phyloP scores from a whole-genome alignment of 768 basidiomycete genomes.

The Mycena polygramma region DNA sequence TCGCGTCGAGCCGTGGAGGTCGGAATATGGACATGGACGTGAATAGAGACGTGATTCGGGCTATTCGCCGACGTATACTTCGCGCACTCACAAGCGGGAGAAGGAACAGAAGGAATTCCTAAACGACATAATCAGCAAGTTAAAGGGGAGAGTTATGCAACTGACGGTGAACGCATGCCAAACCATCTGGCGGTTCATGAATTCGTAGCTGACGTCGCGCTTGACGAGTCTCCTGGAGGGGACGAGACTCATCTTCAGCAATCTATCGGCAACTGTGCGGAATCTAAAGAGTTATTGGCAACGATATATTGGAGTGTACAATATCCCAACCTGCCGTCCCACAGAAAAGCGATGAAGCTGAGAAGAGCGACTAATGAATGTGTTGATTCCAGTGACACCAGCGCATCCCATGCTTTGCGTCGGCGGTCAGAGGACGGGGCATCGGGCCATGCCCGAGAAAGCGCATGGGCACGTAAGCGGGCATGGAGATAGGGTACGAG shows the following conservation, averaged over 20 bases:
- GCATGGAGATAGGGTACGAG: slow-evolving; percentile 84
- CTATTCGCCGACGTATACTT: slow-evolving; percentile 69
- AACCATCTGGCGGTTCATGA: slow-evolving; percentile 99
- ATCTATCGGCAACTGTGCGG: slow-evolving; percentile 84
- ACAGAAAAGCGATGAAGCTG: slow-evolving; percentile 89
- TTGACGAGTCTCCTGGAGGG: slow-evolving; percentile 77
- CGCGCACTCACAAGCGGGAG: slow-evolving; percentile 86
- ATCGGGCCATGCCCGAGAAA: slow-evolving; percentile 93
- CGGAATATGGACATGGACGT: slow-evolving; percentile 47
- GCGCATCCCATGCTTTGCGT: slow-evolving; percentile 77
- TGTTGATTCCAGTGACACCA: slow-evolving; percentile 76
- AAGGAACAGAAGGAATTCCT: slow-evolving; percentile 97
- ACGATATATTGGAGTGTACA: background rate
- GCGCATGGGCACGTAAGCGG: slow-evolving; percentile 78
- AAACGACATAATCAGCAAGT: slow-evolving; percentile 12
- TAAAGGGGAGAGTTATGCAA: slow-evolving; percentile 15
- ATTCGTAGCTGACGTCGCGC: slow-evolving; percentile 95
- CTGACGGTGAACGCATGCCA: slow-evolving; percentile 98
- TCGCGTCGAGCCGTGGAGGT: slow-evolving; percentile 14
- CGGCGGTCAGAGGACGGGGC: slow-evolving; percentile 83
- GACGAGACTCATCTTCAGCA: slow-evolving; percentile 80
- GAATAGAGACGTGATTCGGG: slow-evolving; percentile 51
- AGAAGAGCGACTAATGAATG: slow-evolving; percentile 72
- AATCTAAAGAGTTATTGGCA: slow-evolving; percentile 65
- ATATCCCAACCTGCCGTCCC: slow-evolving; percentile 81